Base-by-base conservation (phyloP, 83 land plant species). In the Isoetes engelmannii region DNA sequence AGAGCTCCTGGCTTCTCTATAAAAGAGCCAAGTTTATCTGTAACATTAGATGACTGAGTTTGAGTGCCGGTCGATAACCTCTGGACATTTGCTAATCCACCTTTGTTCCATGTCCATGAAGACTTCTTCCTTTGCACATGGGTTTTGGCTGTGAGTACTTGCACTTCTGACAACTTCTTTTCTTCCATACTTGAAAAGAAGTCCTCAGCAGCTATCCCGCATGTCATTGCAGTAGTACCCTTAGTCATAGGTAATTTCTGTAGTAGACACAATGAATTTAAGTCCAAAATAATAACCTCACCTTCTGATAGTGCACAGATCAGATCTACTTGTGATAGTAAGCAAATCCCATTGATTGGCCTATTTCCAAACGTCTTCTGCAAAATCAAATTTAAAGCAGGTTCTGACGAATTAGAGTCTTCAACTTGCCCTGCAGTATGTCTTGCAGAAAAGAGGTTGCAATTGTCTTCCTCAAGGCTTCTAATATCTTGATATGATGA, bases 221-320 rank as follows among this genome's bases (percentile, higher is more conserved):
- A 69, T 6, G 89, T 69, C 48, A 90, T 64, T 4, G 84, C 78
- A 4, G 70, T 63, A 17, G 86, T 82, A 1, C 92, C 92, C 72
- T 79, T 87, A 6, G 77, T 57, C 4, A 68, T 72, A 5, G 65
- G 10, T 45, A 90, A 4, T 54, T 68, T 80, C 69, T 74, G 75
- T 48, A 80, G 58, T 7, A 84, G 73, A 43, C 71, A 75, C 7
- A 70, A 45, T 45, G 85, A 70, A 5, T 9, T 41, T 17, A 61
- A 47, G 71, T 87, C 92, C 3, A 78, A 13, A 43, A 90, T 48
- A 43, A 58, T 74, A 64, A 90, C 64, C 42, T 65, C 75, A 18
- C 83, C 84, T 61, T 74, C 85, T 4, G 79, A 82, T 6, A 85
- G 78, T 5, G 71, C 69, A 1, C 82, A 72, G 28, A 87, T 73